A percentile compares a stretch with the other conserved stretches of the same genome.
Evolutionary conservation across 139 green algal species (phyloP).

Genomic region (Tetraselmis chui): DNA sequence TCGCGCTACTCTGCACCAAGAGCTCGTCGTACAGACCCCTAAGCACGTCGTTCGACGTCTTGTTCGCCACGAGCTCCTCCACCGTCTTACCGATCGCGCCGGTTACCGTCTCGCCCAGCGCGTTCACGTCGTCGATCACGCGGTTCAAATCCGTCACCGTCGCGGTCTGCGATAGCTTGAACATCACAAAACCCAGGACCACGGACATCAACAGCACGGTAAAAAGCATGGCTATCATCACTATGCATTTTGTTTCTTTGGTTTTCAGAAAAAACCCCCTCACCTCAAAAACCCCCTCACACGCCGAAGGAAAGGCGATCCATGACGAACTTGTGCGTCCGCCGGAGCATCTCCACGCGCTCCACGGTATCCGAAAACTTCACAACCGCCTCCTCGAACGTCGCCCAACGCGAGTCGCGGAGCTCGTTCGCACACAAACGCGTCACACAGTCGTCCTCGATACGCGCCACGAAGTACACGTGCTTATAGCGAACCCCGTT

Average conservation of each 20-base stretch:
- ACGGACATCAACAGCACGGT: not conserved
- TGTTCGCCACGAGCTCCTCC: not conserved
- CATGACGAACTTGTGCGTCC: not conserved
- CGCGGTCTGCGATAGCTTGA: not conserved
- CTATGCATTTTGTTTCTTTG: not conserved
- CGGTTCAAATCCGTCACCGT: not conserved
- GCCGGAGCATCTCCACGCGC: not conserved
- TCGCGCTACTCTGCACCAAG: not conserved
- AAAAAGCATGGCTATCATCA: not conserved
- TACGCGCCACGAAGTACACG: conserved; percentile 16
- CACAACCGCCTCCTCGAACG: not conserved
- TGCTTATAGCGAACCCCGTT: conserved; percentile 17
- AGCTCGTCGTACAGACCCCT: not conserved
- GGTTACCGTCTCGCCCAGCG: not conserved
- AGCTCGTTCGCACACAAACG: not conserved
- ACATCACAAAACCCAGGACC: not conserved
- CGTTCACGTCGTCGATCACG: not conserved
- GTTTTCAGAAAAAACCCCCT: too few species aligned
- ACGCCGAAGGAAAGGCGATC: not conserved
- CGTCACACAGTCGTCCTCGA: not conserved
- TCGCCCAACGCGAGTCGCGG: not conserved
- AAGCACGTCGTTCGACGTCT: not conserved
- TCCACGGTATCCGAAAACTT: not conserved
- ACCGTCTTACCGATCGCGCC: not conserved
- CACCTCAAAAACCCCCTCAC: not conserved